Evolutionary conservation across 2,329 filamentous ascomycete genomes (phyloP), one percentile per base, ranked within the genome.

Genomic region (Aspergillus fructus): DNA sequence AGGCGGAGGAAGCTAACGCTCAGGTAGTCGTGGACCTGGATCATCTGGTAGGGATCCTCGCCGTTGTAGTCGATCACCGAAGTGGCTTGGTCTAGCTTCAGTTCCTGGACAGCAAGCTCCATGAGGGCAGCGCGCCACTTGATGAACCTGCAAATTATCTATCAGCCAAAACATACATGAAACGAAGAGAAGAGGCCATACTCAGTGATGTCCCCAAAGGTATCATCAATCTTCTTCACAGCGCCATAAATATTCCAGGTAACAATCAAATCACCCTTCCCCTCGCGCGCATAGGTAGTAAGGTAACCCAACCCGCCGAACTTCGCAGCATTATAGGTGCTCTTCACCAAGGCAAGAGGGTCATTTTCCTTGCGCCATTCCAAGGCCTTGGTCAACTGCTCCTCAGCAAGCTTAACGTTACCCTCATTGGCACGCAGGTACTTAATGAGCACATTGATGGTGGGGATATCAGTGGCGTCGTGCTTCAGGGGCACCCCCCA

Each of bases 161-260:
- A 50, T 50, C 41, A 53, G 27, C 39, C 34, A 58, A 33, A 21
- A 5, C n/a, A 30, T 5, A 40, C 3, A 4, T 21, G 19, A 5
- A 33, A 12, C 7, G 12, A 40, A 27, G 19, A 42, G 2, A 33
- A 30, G 30, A 37, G 17, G 24, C 81, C 88, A 73, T 78, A 96
- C 91, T 89, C 89, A 24, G 92, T 81, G 5, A 92, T 78, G 68
- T 94, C 83, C 4, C 89, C 90, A 78, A 97, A 97, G 0, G 91
- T 96, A 57, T 81, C 80, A 63, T 89, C 85, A 60, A 91, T 86
- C 66, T 91, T 84, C 81, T 94, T 94, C 61, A 93, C 90, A 39
- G 86, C 85, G 13, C 93, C 93, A 71, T 97, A 97, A 68, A 97
- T 87, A 74, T 97, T 97, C 89, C 93, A 97, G 2, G 90, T 94